Conservation (phyloP, 176 grass and related monocot species). For the Carex kokanica region DNA sequence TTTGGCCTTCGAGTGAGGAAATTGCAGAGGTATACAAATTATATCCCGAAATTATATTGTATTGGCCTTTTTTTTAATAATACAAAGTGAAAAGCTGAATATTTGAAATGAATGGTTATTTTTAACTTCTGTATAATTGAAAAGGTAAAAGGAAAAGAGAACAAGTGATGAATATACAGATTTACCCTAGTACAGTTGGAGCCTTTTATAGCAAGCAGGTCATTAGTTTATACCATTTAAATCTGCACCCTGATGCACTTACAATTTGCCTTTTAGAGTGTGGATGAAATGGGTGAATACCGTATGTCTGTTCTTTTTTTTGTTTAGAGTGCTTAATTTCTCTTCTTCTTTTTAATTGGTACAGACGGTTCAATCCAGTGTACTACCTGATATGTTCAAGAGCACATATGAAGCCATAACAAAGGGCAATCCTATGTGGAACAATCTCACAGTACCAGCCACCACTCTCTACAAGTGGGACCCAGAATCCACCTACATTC, state of each 20-base stretch:
- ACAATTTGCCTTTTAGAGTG: background rate
- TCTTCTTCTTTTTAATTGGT: background rate
- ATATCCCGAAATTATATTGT: constrained; percentile 10
- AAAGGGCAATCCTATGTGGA: constrained; percentile 94
- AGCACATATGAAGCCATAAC: constrained; percentile 83
- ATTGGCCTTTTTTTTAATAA: constrained; percentile 6
- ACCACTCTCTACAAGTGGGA: constrained; percentile 80
- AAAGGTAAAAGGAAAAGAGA: background rate
- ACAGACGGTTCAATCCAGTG: constrained; percentile 82
- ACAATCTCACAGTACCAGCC: constrained; percentile 67
- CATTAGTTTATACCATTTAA: background rate
- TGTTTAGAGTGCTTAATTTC: background rate
- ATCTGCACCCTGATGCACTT: background rate
- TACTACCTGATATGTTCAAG: constrained; percentile 91
- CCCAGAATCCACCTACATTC: constrained; percentile 77
- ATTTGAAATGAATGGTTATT: background rate
- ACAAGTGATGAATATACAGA: background rate
- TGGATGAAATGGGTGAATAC: background rate
- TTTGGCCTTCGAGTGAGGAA: constrained; percentile 98
- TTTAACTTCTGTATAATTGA: background rate
- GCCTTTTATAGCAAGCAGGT: background rate
- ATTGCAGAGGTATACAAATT: constrained; percentile 55
- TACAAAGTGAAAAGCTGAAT: background rate
- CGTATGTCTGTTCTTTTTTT: background rate
- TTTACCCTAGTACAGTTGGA: background rate